Evolutionary conservation across 2,329 filamentous ascomycete genomes (phyloP).

Genomic region (Fusarium concolor): DNA sequence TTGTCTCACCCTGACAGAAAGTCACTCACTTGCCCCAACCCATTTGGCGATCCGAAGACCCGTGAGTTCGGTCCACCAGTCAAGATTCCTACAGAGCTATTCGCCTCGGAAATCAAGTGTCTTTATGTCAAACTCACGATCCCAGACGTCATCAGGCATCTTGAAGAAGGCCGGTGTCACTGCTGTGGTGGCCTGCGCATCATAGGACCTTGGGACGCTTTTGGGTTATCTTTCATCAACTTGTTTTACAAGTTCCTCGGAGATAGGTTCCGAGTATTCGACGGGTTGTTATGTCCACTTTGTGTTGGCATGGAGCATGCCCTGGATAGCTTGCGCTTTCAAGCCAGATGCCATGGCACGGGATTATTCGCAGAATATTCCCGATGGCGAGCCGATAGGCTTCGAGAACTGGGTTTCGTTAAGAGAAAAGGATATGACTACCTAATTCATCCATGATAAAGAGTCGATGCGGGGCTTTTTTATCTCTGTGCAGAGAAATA

Average conservation of each 20-base stretch:
- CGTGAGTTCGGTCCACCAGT: not conserved
- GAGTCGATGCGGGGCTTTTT: no score
- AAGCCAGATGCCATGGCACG: not conserved
- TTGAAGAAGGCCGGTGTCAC: not conserved
- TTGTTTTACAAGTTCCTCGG: no score
- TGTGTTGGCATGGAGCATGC: not conserved
- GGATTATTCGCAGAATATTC: no score
- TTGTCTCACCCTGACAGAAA: not conserved
- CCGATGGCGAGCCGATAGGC: not conserved
- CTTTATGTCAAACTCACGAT: not conserved
- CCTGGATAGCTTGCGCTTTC: not conserved
- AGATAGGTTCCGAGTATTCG: no score
- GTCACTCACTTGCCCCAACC: fast-evolving
- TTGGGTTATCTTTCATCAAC: no score
- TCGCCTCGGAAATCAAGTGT: not conserved
- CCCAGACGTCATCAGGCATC: slow-evolving; percentile 2
- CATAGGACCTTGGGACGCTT: no score
- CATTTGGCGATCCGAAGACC: not conserved
- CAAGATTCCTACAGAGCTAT: not conserved
- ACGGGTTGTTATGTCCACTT: slow-evolving; percentile 10
- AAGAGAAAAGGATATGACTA: no score
- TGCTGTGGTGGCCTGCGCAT: fast-evolving
- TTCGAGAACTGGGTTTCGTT: not conserved
- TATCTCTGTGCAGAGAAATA: no score
- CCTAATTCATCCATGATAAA: no score